Conservation (phyloP, 768 basidiomycete genomes). For the Russula abietina region DNA sequence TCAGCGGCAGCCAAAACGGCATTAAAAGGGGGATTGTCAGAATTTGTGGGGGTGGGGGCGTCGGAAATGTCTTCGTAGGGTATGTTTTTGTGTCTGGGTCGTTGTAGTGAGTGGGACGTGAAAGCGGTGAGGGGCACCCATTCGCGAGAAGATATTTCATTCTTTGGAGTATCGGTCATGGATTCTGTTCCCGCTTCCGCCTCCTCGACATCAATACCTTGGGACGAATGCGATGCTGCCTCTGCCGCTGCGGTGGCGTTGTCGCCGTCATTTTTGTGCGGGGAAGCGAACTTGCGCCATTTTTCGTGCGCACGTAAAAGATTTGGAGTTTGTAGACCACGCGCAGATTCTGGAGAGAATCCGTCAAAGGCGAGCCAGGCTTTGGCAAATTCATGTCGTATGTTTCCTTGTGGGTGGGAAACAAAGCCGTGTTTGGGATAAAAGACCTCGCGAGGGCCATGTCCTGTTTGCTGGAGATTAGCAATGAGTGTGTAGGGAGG, state of each 20-base stretch:
- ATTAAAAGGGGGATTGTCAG: not conserved
- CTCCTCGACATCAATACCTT: not conserved
- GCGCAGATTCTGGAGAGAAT: slow-evolving; percentile 16
- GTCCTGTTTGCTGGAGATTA: not conserved
- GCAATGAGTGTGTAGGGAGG: not conserved
- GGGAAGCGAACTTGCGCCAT: not conserved
- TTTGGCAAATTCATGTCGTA: not conserved
- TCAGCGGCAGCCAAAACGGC: not conserved
- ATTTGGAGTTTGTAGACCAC: slow-evolving; percentile 7
- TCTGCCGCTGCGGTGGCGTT: not conserved
- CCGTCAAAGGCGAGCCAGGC: slow-evolving; percentile 21
- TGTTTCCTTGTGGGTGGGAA: not conserved
- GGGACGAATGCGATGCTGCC: not conserved
- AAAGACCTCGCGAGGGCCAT: not conserved
- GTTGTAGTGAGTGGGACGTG: not conserved
- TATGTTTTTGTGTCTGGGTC: not conserved
- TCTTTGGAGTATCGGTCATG: not conserved
- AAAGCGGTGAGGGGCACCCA: slow-evolving; percentile 9
- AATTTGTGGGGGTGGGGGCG: no score
- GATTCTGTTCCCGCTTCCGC: not conserved
- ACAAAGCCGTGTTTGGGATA: not conserved
- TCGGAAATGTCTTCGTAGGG: not conserved
- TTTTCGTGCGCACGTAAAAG: slow-evolving; percentile 16
- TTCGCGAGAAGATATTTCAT: not conserved
- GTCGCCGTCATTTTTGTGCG: not conserved